Percentiles rank a stretch among this genome's conserved stretches.
Conservation (phyloP, 2,329 filamentous ascomycete genomes). For the Fusarium sulawesiense region DNA sequence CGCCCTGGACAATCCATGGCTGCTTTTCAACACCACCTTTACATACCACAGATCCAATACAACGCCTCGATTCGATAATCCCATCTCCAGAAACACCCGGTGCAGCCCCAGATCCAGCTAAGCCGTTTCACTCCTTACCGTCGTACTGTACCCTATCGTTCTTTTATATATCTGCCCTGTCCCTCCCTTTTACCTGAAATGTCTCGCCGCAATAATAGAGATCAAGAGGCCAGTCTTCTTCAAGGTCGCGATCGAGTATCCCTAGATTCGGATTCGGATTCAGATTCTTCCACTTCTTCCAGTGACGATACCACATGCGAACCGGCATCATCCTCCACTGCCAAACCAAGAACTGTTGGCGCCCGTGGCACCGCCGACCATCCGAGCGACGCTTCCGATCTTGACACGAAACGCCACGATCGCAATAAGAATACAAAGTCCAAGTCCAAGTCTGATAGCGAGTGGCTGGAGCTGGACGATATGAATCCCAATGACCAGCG, state of each 20-base stretch:
- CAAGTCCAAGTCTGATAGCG: conserved; percentile 46
- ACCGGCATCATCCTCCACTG: conserved; percentile 32
- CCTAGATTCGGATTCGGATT: conserved; percentile 19
- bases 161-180: conserved; percentile 15
- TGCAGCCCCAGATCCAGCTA: conserved; percentile 27
- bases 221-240: conserved; percentile 41
- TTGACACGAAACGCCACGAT: conserved; percentile 47
- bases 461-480: conserved; percentile 46
- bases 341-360: conserved; percentile 45
- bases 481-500: conserved; percentile 56
- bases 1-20: conserved; percentile 31
- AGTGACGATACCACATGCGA: conserved; percentile 47
- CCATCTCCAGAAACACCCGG: conserved; percentile 27
- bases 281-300: conserved; percentile 27
- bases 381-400: conserved; percentile 46
- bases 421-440: conserved; percentile 50
- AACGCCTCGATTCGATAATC: conserved; percentile 28
- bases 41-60: conserved; percentile 36
- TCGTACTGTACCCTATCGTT: conserved; percentile 21
- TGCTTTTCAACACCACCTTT: conserved; percentile 42
- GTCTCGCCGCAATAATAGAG: conserved; percentile 38
- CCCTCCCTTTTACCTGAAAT: conserved; percentile 24
- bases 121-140: conserved; percentile 27
- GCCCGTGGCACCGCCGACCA: conserved; percentile 39
- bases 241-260: conserved; percentile 34